A percentile compares a stretch with the other conserved stretches of the same genome.
phyloP scores from a whole-genome alignment of 768 basidiomycete genomes.

The Leucocoprinus birnbaumii region DNA sequence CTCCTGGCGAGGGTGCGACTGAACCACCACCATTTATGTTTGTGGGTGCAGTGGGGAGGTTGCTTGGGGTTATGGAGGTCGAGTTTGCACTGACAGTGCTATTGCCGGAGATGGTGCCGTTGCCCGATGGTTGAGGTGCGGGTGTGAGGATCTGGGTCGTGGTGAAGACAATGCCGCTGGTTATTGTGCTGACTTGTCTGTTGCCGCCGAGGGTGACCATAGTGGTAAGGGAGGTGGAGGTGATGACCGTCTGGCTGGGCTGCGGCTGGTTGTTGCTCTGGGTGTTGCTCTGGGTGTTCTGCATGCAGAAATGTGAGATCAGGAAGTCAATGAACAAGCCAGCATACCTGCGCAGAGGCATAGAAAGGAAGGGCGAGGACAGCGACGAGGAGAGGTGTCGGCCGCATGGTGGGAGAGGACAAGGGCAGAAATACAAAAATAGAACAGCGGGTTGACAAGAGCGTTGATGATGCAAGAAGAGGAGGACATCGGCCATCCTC shows the following conservation, averaged over 20 bases:
- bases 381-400: slow-evolving; percentile 27
- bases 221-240: slow-evolving; percentile 38
- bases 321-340: not conserved
- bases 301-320: slow-evolving; percentile 1
- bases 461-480: slow-evolving; percentile 15
- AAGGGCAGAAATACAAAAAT: slow-evolving; percentile 23
- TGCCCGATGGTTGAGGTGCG: slow-evolving; percentile 27
- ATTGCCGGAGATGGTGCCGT: slow-evolving; percentile 14
- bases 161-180: slow-evolving; percentile 39
- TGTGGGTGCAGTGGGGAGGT: slow-evolving; percentile 58
- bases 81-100: slow-evolving; percentile 27
- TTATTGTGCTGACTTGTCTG: slow-evolving; percentile 36
- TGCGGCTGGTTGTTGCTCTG: slow-evolving; percentile 4
- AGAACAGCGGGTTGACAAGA: slow-evolving; percentile 16
- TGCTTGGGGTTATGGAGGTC: slow-evolving; percentile 32
- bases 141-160: slow-evolving; percentile 44
- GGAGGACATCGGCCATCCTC: slow-evolving; percentile 4
- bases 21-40: slow-evolving; percentile 50
- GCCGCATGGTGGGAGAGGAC: slow-evolving; percentile 26
- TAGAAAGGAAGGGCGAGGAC: slow-evolving; percentile 37
- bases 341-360: slow-evolving; percentile 39
- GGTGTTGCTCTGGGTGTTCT: not conserved
- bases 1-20: slow-evolving; percentile 64
- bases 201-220: slow-evolving; percentile 35
- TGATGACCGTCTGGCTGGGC: slow-evolving; percentile 28